Evolutionary conservation across 352 stramenopile species (phyloP).

Genomic region (Globisporangium nodosum): DNA sequence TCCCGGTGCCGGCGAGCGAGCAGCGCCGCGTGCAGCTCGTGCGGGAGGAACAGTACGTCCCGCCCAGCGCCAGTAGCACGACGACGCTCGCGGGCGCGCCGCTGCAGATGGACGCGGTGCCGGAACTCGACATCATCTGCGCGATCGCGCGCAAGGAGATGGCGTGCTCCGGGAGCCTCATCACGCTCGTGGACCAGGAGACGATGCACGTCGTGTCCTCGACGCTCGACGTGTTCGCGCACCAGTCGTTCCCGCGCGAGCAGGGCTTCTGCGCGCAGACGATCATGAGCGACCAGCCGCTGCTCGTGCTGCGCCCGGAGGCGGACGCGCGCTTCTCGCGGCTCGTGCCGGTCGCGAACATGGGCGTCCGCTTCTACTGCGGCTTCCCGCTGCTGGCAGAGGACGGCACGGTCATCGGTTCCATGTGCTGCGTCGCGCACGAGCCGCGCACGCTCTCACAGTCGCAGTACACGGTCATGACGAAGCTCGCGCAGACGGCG

Average conservation of each 20-base stretch:
- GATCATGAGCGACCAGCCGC: constrained; percentile 50
- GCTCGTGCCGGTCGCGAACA: constrained; percentile 21
- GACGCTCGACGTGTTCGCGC: constrained; percentile 14
- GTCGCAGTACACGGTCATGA: constrained; percentile 52
- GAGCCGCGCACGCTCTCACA: constrained; percentile 41
- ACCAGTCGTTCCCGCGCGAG: constrained; percentile 38
- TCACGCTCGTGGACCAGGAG: constrained; percentile 58
- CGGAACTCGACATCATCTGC: constrained; percentile 41
- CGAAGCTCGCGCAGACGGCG: constrained; percentile 44
- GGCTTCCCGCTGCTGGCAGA: constrained; percentile 51
- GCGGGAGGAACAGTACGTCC: neutral
- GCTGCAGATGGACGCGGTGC: neutral
- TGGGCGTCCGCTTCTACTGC: constrained; percentile 67
- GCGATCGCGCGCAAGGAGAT: constrained; percentile 49
- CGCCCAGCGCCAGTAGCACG: neutral
- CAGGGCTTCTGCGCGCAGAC: constrained; percentile 58
- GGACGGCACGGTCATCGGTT: constrained; percentile 35
- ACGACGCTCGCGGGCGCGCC: neutral
- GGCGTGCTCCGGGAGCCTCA: constrained; percentile 41
- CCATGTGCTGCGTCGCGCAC: constrained; percentile 51
- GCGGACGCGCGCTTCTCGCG: constrained; percentile 59
- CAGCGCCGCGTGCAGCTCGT: neutral
- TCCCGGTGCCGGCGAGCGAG: constrained; percentile 1
- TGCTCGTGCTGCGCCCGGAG: constrained; percentile 53
- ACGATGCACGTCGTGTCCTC: constrained; percentile 44